Evolutionary conservation across 805 yeast genomes (phyloP), one percentile per base, ranked within the genome.

Genomic region (Candida incommunis): DNA sequence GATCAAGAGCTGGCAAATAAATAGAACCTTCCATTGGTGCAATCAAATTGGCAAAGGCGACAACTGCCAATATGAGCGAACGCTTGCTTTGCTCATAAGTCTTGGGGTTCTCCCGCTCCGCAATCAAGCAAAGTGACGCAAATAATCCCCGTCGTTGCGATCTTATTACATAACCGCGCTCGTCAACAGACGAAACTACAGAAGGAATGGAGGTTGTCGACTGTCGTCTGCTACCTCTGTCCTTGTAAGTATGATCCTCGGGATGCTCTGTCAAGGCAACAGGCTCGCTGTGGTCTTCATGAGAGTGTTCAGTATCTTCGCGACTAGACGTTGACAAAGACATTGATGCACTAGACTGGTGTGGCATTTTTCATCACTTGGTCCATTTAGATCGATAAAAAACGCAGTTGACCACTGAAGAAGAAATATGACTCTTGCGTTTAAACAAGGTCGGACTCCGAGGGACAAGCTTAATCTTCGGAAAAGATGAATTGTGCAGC

Each of bases 21-120:
- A 85, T 82, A 0, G 92, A 80, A 1, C 92, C 80, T 11, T 92
- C 94, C 92, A 85, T 82, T 3, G 95, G 94, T 0, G 94, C 95
- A 45, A 82, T 72, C 57, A 81, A 64, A 1, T 88, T 82, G 4
- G 88, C 87, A 47, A 74, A 63, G 0, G 90, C 88, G 42, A 84
- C 75, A 15, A 82, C 65, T 26, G 73, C 64, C 0, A 82, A 82
- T 40, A 85, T 66, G n/a, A 69, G 45, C 43, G 61, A 54, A 54
- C 84, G 83, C 45, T 70, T 55, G 2, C 48, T 47, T 1, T 51
- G 46, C 3, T 86, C 78, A 52, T 80, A 76, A 15, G 73, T 74
- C 46, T 86, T 63, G 1, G 95, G 80, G 54, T 85, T 85, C 41
- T 73, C 72, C 54, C 77, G 79, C 58, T 85, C 95, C 0, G 88